Evolutionary conservation across 1,284 basidiomycete species (phyloP).

Genomic region (Cutaneotrichosporon daszewskae): DNA sequence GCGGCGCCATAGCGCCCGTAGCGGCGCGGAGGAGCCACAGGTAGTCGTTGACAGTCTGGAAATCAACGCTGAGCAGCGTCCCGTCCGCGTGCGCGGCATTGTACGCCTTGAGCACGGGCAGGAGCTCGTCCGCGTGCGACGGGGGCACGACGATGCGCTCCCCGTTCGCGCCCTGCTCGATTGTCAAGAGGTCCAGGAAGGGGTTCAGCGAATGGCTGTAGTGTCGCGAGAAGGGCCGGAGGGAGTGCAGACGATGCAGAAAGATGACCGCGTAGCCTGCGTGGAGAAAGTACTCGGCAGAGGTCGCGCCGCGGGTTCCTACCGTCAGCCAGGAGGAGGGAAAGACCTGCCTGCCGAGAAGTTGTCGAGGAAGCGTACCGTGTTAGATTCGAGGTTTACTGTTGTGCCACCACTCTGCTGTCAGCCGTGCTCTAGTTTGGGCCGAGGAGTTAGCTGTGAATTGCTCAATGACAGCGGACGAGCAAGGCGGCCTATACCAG

Average conservation of each 20-base stretch:
- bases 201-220: constrained; percentile 98
- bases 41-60: constrained; percentile 94
- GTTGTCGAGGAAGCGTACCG: constrained; percentile 98
- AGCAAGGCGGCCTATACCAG: too few species aligned
- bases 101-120: constrained; percentile 72
- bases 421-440: too few species aligned
- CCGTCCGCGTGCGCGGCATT: constrained; percentile 69
- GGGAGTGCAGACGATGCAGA: constrained; percentile 93
- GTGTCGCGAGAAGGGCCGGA: constrained; percentile 92
- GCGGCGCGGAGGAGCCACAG: constrained; percentile 84
- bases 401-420: constrained; percentile 87
- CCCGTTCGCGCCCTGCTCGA: constrained; percentile 40
- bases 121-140: constrained; percentile 58
- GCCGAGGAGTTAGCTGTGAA: too few species aligned
- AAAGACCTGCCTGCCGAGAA: constrained; percentile 81
- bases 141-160: constrained; percentile 56
- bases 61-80: constrained; percentile 76
- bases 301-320: constrained; percentile 94
- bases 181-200: constrained; percentile 90
- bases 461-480: too few species aligned
- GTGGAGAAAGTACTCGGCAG: constrained; percentile 91
- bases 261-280: constrained; percentile 96
- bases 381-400: constrained; percentile 89
- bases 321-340: constrained; percentile 2
- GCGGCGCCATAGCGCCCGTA: constrained; percentile 54